phyloP scores from a whole-genome alignment of 345 rosid genomes.

The Rhodomyrtus tomentosa region DNA sequence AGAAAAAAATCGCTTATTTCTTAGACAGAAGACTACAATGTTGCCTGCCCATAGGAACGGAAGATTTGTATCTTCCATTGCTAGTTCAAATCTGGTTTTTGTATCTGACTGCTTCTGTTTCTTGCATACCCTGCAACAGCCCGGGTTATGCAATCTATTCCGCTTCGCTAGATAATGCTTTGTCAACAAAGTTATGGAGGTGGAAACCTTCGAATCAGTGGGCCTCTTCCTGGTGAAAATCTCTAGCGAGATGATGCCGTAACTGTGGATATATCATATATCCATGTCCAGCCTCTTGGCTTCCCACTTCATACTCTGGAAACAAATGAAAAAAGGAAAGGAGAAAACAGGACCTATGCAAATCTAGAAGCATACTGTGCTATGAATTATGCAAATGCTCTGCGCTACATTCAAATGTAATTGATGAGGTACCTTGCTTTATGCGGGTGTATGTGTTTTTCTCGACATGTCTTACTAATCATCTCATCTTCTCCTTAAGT shows the following conservation, averaged over 20 bases:
- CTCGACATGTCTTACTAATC: not conserved
- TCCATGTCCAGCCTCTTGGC: constrained; percentile 2
- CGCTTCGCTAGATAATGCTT: constrained; percentile 1
- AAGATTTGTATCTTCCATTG: not conserved
- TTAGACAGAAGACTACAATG: not conserved
- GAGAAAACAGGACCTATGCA: not conserved
- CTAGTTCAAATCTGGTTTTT: not conserved
- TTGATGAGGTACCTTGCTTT: not conserved
- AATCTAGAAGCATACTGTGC: not conserved
- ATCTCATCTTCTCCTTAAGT: not conserved
- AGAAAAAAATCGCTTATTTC: not conserved
- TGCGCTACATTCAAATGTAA: not conserved
- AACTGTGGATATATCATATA: constrained; percentile 17
- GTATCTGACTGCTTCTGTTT: not conserved
- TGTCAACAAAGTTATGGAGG: not conserved
- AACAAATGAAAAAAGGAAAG: not conserved
- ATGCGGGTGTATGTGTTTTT: not conserved
- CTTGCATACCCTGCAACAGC: not conserved
- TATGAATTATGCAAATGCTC: not conserved
- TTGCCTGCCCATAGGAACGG: not conserved
- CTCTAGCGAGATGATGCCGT: constrained; percentile 9
- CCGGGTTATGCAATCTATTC: not conserved
- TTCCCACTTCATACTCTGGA: constrained; percentile 9
- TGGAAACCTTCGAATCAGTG: not conserved
- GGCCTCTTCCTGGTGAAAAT: constrained; percentile 11